Evolutionary conservation across 2,329 filamentous ascomycete genomes (phyloP), one percentile per base, ranked within the genome.

Genomic region (Beauveria medogensis): DNA sequence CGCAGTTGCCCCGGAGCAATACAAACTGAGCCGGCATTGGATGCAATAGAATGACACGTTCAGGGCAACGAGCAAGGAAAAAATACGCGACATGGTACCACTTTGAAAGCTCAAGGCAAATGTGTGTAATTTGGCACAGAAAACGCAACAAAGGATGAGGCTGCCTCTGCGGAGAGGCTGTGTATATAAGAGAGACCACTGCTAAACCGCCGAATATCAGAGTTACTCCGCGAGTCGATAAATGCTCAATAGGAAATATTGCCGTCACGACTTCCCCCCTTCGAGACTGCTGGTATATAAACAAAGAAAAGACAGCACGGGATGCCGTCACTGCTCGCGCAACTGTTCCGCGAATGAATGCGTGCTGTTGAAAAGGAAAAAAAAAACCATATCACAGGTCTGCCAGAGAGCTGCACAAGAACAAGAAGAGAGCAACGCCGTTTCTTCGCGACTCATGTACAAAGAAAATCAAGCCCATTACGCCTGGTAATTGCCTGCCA

Each of bases 401-500:
- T 41, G 20, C 55, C 44, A 50, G 55, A 57, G 28, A 57, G 26
- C 20, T 24, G 44, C 43, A 34, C 37, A 16, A 55, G n/a, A 34
- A 26, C 9, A n/a, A 43, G 18, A n/a, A 41, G 2, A 40, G 24
- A 22, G 14, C 5, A 22, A 37, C 24, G 18, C 14, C 52, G 5
- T 43, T 43, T 54, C 22, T 26, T 24, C 10, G 20, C 10, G 41
- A 5, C 70, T 73, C 64, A 77, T 26, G 74, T 70, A 68, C 81
- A 83, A 3, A 84, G 73, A 65, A 86, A 85, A 69, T 85, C 80
- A 41, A 86, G 74, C 0, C 75, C 77, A 71, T 85, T 78, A 8
- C 73, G 67, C 58, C 75, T 72, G 1, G 83, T 83, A 30, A 86
- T 77, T 3, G 74, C 74, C 63, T 86, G 83, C 84, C 84, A 87